Percentiles rank a stretch among this genome's conserved stretches.
phyloP scores from a whole-genome alignment of 1,284 basidiomycete genomes.

The Phlebopus sp. region DNA sequence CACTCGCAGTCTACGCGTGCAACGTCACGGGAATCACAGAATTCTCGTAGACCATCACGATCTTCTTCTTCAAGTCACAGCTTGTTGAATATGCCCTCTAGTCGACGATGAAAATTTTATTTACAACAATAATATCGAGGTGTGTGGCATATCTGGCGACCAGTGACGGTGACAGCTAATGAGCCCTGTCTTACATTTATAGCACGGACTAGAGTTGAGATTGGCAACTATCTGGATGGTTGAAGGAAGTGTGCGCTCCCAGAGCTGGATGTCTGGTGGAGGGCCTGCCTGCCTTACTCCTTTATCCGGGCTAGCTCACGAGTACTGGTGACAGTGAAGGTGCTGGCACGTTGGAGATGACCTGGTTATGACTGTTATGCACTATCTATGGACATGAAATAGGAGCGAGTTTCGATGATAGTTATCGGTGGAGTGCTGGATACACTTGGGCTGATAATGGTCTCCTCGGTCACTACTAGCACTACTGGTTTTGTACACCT shows the following conservation, averaged over 20 bases:
- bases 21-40: neutral
- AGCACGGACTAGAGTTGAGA: constrained; percentile 25
- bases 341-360: neutral
- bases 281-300: constrained; percentile 12
- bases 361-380: neutral
- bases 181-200: constrained; percentile 20
- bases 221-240: constrained; percentile 24
- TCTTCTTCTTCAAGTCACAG: constrained; percentile 4
- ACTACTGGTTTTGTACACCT: too few relatives aligned
- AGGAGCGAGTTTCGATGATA: neutral
- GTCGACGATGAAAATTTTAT: constrained; percentile 19
- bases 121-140: constrained; percentile 18
- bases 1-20: constrained; percentile 19
- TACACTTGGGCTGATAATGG: too few relatives aligned
- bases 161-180: constrained; percentile 17
- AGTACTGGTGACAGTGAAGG: constrained; percentile 5
- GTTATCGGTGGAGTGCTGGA: too few relatives aligned
- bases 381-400: neutral
- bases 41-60: constrained; percentile 26
- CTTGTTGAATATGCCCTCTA: constrained; percentile 2
- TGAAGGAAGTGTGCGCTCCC: constrained; percentile 15
- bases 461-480: too few relatives aligned
- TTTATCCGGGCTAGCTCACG: constrained; percentile 5
- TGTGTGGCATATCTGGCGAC: constrained; percentile 26
- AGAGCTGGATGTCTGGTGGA: constrained; percentile 7